Evolutionary conservation across 345 rosid species (phyloP).

Genomic region (Crucihimalaya himalaica): DNA sequence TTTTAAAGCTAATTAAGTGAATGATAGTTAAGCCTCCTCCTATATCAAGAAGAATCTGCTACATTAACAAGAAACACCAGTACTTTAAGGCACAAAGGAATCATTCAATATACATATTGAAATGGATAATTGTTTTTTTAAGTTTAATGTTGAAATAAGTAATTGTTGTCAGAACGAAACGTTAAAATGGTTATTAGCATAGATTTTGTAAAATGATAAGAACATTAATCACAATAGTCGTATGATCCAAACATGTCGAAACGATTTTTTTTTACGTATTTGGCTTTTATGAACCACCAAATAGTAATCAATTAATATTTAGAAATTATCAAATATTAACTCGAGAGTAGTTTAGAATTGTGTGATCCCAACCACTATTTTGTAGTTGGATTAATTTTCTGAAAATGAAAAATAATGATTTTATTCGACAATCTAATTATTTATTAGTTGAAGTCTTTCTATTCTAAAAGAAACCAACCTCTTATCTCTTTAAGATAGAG

Average conservation of each 20-base stretch:
- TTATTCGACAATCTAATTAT: neutral
- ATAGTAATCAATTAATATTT: neutral
- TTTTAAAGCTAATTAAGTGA: neutral
- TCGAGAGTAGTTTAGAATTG: neutral
- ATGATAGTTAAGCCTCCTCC: neutral
- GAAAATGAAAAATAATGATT: neutral
- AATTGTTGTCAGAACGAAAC: neutral
- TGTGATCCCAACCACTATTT: constrained; percentile 15
- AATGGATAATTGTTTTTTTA: too few species aligned
- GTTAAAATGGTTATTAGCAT: neutral
- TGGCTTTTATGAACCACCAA: neutral
- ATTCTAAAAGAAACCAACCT: too few species aligned
- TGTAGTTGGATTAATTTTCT: constrained; percentile 2
- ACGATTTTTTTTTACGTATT: neutral
- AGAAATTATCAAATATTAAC: neutral
- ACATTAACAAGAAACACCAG: neutral
- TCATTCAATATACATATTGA: too few species aligned
- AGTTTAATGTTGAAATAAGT: too few species aligned
- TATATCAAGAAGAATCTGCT: neutral
- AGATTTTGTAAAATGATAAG: neutral
- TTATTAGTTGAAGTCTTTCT: constrained; percentile 5
- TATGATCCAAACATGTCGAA: neutral
- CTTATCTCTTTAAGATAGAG: constrained; percentile 10
- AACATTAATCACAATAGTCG: neutral
- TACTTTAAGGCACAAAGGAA: neutral